Evolutionary conservation across 139 green algal genomes (phyloP).

Genomic region (Coelastrella sp.): DNA sequence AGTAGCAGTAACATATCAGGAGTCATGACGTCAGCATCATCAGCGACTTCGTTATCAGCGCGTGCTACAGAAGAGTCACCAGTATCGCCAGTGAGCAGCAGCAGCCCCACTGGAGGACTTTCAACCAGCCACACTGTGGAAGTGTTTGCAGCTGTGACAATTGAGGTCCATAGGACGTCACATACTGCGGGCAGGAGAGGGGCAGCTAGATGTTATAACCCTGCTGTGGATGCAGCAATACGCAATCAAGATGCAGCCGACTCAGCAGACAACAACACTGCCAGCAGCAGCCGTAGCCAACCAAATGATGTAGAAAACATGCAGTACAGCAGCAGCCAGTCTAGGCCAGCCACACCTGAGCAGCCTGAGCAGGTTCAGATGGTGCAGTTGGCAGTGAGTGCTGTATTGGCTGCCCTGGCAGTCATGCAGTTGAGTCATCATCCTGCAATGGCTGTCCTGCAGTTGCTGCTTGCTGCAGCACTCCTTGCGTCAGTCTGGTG

Average conservation of each 20-base stretch:
- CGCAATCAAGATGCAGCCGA: not conserved
- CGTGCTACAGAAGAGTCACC: not conserved
- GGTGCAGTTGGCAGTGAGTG: conserved; percentile 25
- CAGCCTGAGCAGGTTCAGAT: not conserved
- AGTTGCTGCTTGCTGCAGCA: not conserved
- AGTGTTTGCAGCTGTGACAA: conserved; percentile 24
- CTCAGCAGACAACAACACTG: conserved; percentile 2
- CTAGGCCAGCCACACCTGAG: no score
- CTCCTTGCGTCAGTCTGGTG: not conserved
- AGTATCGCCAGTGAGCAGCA: no score
- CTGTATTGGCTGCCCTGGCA: not conserved
- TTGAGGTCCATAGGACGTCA: conserved; percentile 3
- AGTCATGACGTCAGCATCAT: not conserved
- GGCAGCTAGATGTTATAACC: not conserved
- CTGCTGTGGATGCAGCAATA: not conserved
- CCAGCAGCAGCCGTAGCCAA: not conserved
- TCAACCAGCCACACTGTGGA: not conserved
- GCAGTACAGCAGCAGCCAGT: not conserved
- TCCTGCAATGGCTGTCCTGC: not conserved
- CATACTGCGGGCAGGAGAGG: conserved; percentile 20
- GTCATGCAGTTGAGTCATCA: not conserved
- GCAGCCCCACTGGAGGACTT: not conserved
- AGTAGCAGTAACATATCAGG: not conserved
- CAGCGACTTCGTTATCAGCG: conserved; percentile 6
- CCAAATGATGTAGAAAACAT: not conserved